phyloP scores from a whole-genome alignment of 495 filamentous ascomycete genomes.

The Elasticomyces elasticus region DNA sequence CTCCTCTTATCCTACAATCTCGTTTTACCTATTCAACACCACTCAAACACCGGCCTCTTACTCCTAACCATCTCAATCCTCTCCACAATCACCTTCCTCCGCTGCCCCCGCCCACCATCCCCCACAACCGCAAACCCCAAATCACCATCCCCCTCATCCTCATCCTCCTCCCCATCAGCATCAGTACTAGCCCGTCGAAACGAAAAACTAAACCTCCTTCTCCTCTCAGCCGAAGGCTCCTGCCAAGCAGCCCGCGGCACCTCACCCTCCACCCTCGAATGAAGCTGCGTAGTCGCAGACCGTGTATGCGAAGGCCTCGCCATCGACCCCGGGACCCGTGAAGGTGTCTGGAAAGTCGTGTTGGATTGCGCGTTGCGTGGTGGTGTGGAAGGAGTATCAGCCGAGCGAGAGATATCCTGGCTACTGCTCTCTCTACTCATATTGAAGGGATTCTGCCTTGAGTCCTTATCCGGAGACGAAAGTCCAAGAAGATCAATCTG shows the following conservation, averaged over 20 bases:
- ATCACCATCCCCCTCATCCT: constrained; percentile 86
- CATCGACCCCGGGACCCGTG: too few relatives aligned
- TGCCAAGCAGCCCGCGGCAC: constrained; percentile 22
- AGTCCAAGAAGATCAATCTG: constrained; percentile 63
- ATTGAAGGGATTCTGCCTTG: constrained; percentile 67
- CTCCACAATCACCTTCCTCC: constrained; percentile 92
- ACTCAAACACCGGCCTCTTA: constrained; percentile 92
- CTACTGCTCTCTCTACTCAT: constrained; percentile 48
- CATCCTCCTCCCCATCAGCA: constrained; percentile 49
- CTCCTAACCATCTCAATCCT: constrained; percentile 88
- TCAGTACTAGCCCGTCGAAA: neutral
- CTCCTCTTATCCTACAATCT: too few relatives aligned
- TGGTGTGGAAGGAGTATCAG: neutral
- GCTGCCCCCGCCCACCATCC: constrained; percentile 74
- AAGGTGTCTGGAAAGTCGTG: neutral
- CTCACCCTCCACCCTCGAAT: too few relatives aligned
- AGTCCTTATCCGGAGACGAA: constrained; percentile 51
- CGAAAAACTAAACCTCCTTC: constrained; percentile 26
- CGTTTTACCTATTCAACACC: too few relatives aligned
- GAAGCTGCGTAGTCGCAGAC: too few relatives aligned
- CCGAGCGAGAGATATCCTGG: constrained; percentile 30
- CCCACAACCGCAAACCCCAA: constrained; percentile 87
- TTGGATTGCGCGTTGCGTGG: neutral
- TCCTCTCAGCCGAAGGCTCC: constrained; percentile 9
- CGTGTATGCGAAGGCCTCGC: too few relatives aligned